Evolutionary conservation across 2,329 filamentous ascomycete genomes (phyloP).

Genomic region (Penicillium sp.): DNA sequence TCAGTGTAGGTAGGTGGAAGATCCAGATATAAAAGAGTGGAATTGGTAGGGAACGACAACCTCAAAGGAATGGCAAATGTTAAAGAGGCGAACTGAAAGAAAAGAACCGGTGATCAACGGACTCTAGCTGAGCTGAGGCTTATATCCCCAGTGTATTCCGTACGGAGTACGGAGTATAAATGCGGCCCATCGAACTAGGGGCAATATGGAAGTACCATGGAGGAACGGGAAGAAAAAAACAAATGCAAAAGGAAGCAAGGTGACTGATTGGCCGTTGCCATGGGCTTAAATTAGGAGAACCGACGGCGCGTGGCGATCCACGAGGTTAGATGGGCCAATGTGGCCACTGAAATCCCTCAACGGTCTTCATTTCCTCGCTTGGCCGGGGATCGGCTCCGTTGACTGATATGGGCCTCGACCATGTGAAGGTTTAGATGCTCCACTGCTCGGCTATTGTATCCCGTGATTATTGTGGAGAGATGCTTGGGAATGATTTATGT

Average conservation of each 20-base stretch:
- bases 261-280: conserved; percentile 1
- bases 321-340: conserved; percentile 4
- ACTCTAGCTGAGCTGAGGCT: not conserved
- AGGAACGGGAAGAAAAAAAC: conserved; percentile 24
- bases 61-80: conserved; percentile 4
- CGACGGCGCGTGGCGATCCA: conserved; percentile 19
- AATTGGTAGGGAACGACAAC: not conserved
- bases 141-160: not conserved
- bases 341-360: not conserved
- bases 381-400: not conserved
- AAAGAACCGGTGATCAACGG: not conserved
- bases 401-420: conserved; percentile 2
- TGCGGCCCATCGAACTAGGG: not conserved
- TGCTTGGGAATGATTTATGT: not conserved
- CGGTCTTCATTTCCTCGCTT: conserved; percentile 9
- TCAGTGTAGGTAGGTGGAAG: conserved; percentile 13
- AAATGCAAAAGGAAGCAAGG: conserved; percentile 9
- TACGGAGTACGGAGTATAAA: not conserved
- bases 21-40: conserved; percentile 6
- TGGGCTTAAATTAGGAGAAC: not conserved
- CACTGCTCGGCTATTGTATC: conserved; percentile 6
- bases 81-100: conserved; percentile 6
- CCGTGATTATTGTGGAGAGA: not conserved
- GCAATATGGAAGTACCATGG: conserved; percentile 21
- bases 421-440: not conserved